Conservation (phyloP, 2,329 filamentous ascomycete genomes). For the Trichophyton simii region DNA sequence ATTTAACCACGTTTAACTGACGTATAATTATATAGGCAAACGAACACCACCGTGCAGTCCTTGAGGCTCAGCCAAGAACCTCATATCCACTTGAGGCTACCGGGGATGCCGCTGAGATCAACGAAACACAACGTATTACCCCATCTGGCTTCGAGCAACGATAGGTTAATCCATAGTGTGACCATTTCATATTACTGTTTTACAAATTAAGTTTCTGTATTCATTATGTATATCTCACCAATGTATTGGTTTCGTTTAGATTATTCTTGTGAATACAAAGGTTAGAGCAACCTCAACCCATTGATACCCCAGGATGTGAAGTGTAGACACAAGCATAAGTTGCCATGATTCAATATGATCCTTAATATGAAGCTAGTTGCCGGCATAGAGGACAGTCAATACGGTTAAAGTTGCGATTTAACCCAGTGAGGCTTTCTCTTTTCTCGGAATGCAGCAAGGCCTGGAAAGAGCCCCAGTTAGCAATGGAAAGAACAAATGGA, state of each 20-base stretch:
- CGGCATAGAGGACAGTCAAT: background rate
- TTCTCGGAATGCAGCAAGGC: slow-evolving; percentile 76
- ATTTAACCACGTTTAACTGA: slow-evolving; percentile 2
- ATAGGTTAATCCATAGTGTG: slow-evolving; percentile 29
- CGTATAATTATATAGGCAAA: slow-evolving; percentile 51
- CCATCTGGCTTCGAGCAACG: slow-evolving; percentile 41
- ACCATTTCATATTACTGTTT: background rate
- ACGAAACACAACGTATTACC: slow-evolving; percentile 44
- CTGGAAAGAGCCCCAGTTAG: slow-evolving; percentile 15
- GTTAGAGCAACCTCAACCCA: background rate
- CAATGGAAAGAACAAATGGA: background rate
- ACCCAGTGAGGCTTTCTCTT: slow-evolving; percentile 82
- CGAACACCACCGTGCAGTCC: slow-evolving; percentile 71
- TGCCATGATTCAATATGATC: too few relatives aligned
- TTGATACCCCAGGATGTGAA: background rate
- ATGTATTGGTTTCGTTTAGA: background rate
- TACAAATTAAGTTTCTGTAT: slow-evolving; percentile 1
- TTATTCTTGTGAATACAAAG: background rate
- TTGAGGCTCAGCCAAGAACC: slow-evolving; percentile 68
- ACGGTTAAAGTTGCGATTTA: slow-evolving; percentile 46
- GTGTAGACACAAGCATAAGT: background rate
- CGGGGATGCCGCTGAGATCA: slow-evolving; percentile 47
- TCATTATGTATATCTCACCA: background rate
- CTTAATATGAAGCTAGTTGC: too few relatives aligned
- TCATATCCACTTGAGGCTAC: slow-evolving; percentile 65